A percentile compares a stretch with the other conserved stretches of the same genome.
phyloP scores from a whole-genome alignment of 2,329 filamentous ascomycete genomes.

The Arachnopeziza araneosa region DNA sequence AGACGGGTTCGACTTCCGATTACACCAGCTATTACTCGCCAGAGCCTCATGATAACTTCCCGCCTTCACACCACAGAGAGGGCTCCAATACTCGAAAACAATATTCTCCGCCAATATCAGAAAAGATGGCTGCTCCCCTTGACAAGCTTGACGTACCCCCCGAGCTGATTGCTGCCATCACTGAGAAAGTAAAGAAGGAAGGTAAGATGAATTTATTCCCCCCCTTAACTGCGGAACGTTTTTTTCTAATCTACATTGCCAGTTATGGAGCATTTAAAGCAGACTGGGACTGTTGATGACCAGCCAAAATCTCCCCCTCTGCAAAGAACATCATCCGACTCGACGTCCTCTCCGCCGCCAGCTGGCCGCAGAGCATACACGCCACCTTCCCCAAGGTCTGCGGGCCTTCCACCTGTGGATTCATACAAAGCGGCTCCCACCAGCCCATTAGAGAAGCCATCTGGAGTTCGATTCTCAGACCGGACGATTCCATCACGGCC shows the following conservation, averaged over 20 bases:
- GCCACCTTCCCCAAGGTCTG: constrained; percentile 44
- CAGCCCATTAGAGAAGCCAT: constrained; percentile 29
- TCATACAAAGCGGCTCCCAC: constrained; percentile 24
- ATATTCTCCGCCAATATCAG: constrained; percentile 14
- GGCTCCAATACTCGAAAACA: constrained; percentile 15
- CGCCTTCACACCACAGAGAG: constrained; percentile 15
- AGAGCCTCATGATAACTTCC: constrained; percentile 22
- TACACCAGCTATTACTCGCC: constrained; percentile 17
- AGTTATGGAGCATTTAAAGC: constrained; percentile 33
- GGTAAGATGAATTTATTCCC: constrained; percentile 33
- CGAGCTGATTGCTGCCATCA: constrained; percentile 56
- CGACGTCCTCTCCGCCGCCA: constrained; percentile 40
- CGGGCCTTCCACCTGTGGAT: constrained; percentile 26
- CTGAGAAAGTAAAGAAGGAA: constrained; percentile 51
- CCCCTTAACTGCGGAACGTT: constrained; percentile 10
- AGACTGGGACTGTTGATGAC: constrained; percentile 27
- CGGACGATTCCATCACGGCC: constrained; percentile 16
- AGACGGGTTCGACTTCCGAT: constrained; percentile 13
- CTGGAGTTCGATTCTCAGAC: constrained; percentile 26
- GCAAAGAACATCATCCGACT: constrained; percentile 38
- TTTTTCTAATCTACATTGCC: constrained; percentile 12
- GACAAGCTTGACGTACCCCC: constrained; percentile 41
- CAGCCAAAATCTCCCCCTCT: constrained; percentile 23
- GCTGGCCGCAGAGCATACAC: constrained; percentile 41
- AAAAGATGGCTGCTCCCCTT: constrained; percentile 17